These are phyloP conservation scores for Spiraea crenata DNA, from an alignment of 331 rosid species.

Conservation along the genomic window DNA sequence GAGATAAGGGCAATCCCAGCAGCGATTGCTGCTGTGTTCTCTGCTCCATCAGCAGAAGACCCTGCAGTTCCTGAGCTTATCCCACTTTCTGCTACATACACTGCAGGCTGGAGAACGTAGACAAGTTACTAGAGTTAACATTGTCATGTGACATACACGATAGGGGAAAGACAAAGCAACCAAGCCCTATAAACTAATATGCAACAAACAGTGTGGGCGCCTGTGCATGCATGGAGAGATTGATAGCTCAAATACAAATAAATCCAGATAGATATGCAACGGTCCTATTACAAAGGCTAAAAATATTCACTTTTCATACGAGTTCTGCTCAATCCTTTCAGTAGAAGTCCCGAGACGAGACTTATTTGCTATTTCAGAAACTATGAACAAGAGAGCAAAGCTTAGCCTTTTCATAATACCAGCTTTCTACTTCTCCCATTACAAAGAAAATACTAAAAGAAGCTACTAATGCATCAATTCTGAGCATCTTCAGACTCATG, in stretches of 20 bases:
- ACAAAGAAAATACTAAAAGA: not conserved
- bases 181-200: not conserved
- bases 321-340: not conserved
- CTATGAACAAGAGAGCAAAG: not conserved
- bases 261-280: not conserved
- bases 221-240: too few relatives aligned
- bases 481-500: not conserved
- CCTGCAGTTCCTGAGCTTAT: constrained; percentile 89
- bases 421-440: not conserved
- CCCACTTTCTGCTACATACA: constrained; percentile 82
- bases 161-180: not conserved
- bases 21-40: constrained; percentile 62
- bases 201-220: not conserved
- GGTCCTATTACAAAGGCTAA: not conserved
- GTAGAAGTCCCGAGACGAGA: not conserved
- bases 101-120: constrained; percentile 65
- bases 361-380: not conserved
- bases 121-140: constrained; percentile 10
- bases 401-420: not conserved
- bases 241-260: not conserved
- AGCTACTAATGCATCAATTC: not conserved
- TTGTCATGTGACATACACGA: not conserved
- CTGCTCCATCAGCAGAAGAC: constrained; percentile 70
- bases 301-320: not conserved
- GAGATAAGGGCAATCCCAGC: constrained; percentile 62